Evolutionary conservation across 2,329 filamentous ascomycete genomes (phyloP).

Genomic region (Colletotrichum lentis): DNA sequence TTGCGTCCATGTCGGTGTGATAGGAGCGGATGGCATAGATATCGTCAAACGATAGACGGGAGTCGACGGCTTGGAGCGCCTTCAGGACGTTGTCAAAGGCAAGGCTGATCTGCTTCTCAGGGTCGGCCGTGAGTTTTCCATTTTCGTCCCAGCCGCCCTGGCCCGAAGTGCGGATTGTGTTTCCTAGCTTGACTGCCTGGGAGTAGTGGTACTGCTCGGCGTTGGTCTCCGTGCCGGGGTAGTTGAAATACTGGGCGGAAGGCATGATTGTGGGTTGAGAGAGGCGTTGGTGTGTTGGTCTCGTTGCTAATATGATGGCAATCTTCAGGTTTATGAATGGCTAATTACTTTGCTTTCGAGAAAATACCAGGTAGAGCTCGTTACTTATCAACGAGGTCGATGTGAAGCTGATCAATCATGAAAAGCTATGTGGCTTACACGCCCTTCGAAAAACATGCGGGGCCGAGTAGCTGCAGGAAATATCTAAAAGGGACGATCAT

Average conservation of each 20-base stretch:
- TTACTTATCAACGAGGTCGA: neutral
- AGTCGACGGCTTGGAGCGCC: conserved; percentile 41
- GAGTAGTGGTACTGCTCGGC: conserved; percentile 42
- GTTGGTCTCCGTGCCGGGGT: conserved; percentile 39
- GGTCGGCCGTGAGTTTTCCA: conserved; percentile 38
- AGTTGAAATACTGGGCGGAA: conserved; percentile 34
- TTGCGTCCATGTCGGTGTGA: conserved; percentile 42
- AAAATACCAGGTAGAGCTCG: neutral
- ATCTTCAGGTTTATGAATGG: no score
- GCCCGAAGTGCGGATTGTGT: conserved; percentile 42
- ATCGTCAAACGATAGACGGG: conserved; percentile 47
- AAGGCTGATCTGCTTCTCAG: conserved; percentile 54
- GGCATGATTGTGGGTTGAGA: neutral
- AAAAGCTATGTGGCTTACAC: neutral
- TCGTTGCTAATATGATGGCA: neutral
- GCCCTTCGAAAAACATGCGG: neutral
- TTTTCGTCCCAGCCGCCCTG: conserved; percentile 42
- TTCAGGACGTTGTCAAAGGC: conserved; percentile 42
- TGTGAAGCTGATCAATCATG: no score
- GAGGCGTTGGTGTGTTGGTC: no score
- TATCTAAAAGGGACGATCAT: neutral
- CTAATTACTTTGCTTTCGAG: neutral
- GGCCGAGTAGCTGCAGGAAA: neutral
- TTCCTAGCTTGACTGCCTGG: conserved; percentile 42
- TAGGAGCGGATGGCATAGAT: conserved; percentile 42